A percentile compares a stretch with the other conserved stretches of the same genome.
Evolutionary conservation across 495 filamentous ascomycete genomes (phyloP).

Genomic region (Xylaria curta): DNA sequence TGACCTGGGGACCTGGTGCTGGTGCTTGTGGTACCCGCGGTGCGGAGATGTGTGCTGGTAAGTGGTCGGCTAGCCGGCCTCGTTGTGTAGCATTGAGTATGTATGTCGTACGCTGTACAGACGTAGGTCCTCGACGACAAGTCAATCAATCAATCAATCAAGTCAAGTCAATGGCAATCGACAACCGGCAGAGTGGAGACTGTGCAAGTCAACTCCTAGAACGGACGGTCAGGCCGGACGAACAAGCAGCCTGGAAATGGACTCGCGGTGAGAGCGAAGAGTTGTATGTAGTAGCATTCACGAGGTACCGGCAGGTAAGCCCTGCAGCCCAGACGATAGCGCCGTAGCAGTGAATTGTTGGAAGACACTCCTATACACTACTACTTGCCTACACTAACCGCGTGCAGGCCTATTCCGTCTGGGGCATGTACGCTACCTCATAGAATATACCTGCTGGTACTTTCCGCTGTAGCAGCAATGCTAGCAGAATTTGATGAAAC

Average conservation of each 20-base stretch:
- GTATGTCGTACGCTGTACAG: not conserved
- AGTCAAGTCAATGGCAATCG: slow-evolving; percentile 1
- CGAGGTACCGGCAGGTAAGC: slow-evolving; percentile 10
- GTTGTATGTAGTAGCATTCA: not conserved
- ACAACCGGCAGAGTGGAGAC: slow-evolving; percentile 4
- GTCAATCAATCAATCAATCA: not conserved
- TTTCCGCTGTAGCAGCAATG: not conserved
- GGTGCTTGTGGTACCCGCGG: not conserved
- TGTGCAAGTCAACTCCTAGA: slow-evolving; percentile 1
- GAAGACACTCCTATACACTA: not conserved
- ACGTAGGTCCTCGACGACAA: not conserved
- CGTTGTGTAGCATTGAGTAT: not conserved
- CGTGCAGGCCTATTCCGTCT: not conserved
- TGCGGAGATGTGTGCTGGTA: not conserved
- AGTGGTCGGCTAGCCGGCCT: not conserved
- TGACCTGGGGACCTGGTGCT: not conserved
- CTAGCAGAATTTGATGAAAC: not conserved
- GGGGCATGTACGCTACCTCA: not conserved
- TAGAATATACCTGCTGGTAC: slow-evolving; percentile 14
- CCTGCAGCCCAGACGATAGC: not conserved
- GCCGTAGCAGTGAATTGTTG: not conserved
- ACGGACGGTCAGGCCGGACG: slow-evolving; percentile 13
- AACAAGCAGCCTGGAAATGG: slow-evolving; percentile 10
- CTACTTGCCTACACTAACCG: not conserved
- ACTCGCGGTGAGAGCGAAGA: slow-evolving; percentile 19